A percentile compares a stretch with the other conserved stretches of the same genome.
Evolutionary conservation across 495 filamentous ascomycete species (phyloP).

Genomic region (Penicillium paradoxum): DNA sequence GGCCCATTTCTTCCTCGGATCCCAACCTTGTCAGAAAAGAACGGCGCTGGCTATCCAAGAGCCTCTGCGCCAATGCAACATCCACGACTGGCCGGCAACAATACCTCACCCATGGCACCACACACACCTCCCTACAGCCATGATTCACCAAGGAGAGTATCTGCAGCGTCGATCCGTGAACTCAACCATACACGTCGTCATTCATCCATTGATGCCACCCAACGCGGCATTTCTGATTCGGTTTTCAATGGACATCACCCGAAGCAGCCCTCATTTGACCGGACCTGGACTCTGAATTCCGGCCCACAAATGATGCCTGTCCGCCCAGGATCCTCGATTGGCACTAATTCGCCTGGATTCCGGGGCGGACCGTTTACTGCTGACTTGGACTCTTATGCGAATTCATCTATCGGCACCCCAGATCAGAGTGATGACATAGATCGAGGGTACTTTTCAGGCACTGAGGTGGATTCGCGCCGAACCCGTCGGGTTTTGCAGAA

Average conservation of each 20-base stretch:
- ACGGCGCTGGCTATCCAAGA: conserved; percentile 22
- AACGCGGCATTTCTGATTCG: conserved; percentile 26
- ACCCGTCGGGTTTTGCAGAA: conserved; percentile 77
- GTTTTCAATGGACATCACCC: conserved; percentile 48
- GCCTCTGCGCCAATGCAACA: conserved; percentile 29
- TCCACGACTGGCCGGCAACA: conserved; percentile 32
- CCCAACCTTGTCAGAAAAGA: conserved; percentile 48
- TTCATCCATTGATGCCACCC: conserved; percentile 69
- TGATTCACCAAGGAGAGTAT: conserved; percentile 59
- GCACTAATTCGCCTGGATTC: conserved; percentile 22
- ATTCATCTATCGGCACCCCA: conserved; percentile 17
- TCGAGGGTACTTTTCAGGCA: conserved; percentile 89
- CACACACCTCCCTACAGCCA: conserved; percentile 34
- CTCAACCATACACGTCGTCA: conserved; percentile 82
- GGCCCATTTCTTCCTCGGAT: conserved; percentile 57
- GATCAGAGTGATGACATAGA: conserved; percentile 59
- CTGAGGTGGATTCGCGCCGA: conserved; percentile 68
- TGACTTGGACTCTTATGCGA: conserved; percentile 22
- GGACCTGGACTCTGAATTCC: conserved; percentile 76
- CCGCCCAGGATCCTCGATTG: conserved; percentile 37
- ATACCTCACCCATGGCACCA: conserved; percentile 31
- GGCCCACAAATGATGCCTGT: conserved; percentile 25
- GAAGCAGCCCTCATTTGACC: conserved; percentile 84
- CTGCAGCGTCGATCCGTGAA: conserved; percentile 79
- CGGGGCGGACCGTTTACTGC: conserved; percentile 18